phyloP scores from a whole-genome alignment of 225 moss, liverwort and hornwort species.

The Rhytidiadelphus loreus region DNA sequence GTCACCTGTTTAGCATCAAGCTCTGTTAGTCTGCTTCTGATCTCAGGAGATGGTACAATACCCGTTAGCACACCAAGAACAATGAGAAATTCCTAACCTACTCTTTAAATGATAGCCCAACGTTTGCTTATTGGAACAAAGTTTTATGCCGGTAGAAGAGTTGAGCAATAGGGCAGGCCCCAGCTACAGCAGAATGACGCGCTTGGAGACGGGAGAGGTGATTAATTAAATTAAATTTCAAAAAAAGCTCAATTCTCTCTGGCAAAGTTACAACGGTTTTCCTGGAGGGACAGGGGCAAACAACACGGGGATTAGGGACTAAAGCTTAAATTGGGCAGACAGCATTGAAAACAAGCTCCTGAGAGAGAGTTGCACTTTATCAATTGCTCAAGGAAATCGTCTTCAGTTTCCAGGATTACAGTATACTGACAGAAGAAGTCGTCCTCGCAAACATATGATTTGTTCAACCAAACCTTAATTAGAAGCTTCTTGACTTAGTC shows the following conservation, averaged over 20 bases:
- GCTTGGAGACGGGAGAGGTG: neutral
- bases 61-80: neutral
- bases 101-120: neutral
- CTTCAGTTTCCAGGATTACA: neutral
- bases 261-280: neutral
- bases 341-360: neutral
- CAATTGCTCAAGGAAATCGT: neutral
- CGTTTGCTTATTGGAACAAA: neutral
- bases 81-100: neutral
- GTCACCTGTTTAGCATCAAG: neutral
- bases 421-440: neutral
- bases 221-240: neutral
- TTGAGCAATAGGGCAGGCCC: neutral
- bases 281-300: neutral
- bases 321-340: neutral
- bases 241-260: neutral
- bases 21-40: neutral
- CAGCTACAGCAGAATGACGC: neutral
- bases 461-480: neutral
- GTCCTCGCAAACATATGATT: neutral
- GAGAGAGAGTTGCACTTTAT: neutral
- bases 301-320: neutral
- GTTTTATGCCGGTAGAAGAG: neutral
- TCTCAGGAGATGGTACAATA: neutral
- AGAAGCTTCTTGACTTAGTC: neutral